Conservation (phyloP, 805 yeast genomes). For the Spathaspora gorwiae region DNA sequence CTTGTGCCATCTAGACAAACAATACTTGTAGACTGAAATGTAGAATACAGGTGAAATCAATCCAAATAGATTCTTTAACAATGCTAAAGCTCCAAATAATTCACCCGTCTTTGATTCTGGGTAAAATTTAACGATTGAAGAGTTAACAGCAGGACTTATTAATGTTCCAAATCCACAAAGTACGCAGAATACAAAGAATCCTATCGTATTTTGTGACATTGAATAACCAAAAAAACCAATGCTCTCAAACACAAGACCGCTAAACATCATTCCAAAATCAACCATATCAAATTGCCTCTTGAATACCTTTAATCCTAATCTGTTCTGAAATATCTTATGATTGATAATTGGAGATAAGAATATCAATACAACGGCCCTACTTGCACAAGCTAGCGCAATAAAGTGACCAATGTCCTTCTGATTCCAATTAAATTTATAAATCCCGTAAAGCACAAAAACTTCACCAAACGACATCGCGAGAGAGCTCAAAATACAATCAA, state of each 20-base stretch:
- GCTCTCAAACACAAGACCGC: slow-evolving; percentile 36
- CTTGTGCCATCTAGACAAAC: slow-evolving; percentile 20
- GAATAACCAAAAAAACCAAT: slow-evolving; percentile 33
- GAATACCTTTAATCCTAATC: slow-evolving; percentile 26
- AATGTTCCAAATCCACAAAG: slow-evolving; percentile 47
- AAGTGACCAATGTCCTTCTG: slow-evolving; percentile 53
- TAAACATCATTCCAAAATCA: slow-evolving; percentile 38
- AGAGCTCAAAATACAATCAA: slow-evolving; percentile 39
- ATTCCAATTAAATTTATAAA: slow-evolving; percentile 50
- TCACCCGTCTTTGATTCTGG: slow-evolving; percentile 62
- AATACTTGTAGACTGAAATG: slow-evolving; percentile 41
- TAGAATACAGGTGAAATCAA: slow-evolving; percentile 47
- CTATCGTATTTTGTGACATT: slow-evolving; percentile 20
- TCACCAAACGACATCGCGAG: slow-evolving; percentile 33
- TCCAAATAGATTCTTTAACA: slow-evolving; percentile 48
- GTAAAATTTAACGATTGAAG: slow-evolving; percentile 57
- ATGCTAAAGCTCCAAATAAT: slow-evolving; percentile 64
- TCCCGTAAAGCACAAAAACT: slow-evolving; percentile 48
- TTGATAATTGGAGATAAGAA: slow-evolving; percentile 46
- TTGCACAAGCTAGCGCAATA: slow-evolving; percentile 47
- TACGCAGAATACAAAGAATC: slow-evolving; percentile 29
- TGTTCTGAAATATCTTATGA: slow-evolving; percentile 32
- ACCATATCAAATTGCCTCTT: slow-evolving; percentile 47
- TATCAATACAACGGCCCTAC: slow-evolving; percentile 47
- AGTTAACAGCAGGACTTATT: slow-evolving; percentile 54